These are phyloP conservation scores for Lolium multiflorum DNA, from an alignment of 176 grass and related monocot genomes.

Conservation along the genomic window DNA sequence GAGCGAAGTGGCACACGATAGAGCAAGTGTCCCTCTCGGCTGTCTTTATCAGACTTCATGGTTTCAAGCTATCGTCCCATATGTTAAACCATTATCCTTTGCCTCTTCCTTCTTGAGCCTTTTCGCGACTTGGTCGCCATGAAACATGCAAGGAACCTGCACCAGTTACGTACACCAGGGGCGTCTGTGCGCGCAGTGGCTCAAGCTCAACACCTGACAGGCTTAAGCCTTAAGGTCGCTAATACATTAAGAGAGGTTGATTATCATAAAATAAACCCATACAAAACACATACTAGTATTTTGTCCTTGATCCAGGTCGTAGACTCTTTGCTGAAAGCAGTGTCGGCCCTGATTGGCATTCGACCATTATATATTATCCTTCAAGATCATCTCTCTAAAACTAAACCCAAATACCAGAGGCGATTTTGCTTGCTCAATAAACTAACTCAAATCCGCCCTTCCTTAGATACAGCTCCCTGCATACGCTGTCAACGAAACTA, in stretches of 20 bases:
- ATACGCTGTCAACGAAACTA: conserved; percentile 7
- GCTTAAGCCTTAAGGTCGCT: background rate
- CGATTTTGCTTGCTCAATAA: background rate
- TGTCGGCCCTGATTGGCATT: background rate
- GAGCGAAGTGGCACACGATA: background rate
- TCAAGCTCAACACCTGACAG: background rate
- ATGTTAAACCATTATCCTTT: background rate
- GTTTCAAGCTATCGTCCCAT: background rate
- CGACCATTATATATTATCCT: background rate
- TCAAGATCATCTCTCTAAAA: background rate
- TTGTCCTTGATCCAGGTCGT: conserved; percentile 3
- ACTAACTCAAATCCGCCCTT: conserved; percentile 23
- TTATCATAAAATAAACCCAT: background rate
- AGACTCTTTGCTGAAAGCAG: conserved; percentile 5
- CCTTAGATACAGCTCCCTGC: conserved; percentile 37
- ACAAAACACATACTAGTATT: background rate
- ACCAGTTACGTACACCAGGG: background rate
- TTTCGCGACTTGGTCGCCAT: background rate
- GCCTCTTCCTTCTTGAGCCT: background rate
- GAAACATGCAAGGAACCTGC: background rate
- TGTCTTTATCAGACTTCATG: background rate
- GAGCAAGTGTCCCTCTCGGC: background rate
- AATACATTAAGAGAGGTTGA: background rate
- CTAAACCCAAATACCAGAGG: background rate
- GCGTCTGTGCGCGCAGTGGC: background rate